phyloP scores from a whole-genome alignment of 129 eudicot species.

The Pseudognaphalium luteoalbum region DNA sequence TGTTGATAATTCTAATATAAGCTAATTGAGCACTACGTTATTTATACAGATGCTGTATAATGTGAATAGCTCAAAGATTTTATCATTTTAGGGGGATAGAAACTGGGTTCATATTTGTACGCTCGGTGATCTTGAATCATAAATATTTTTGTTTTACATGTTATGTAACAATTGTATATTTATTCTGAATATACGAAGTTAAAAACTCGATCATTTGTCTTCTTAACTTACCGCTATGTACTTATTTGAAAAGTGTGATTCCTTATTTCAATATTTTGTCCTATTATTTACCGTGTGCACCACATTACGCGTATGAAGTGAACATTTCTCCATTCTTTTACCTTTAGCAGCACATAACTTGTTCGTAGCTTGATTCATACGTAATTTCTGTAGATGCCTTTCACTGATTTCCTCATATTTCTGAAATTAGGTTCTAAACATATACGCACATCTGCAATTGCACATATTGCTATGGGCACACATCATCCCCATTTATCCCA shows the following conservation, averaged over 20 bases:
- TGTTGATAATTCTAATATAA: slow-evolving; percentile 36
- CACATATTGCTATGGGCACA: neutral
- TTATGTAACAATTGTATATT: slow-evolving; percentile 6
- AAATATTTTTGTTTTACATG: slow-evolving; percentile 2
- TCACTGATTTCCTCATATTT: too few relatives aligned
- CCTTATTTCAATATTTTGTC: too few relatives aligned
- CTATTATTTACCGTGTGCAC: too few relatives aligned
- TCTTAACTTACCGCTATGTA: neutral
- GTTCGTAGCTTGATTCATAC: too few relatives aligned
- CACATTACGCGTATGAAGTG: too few relatives aligned
- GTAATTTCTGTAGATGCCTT: too few relatives aligned
- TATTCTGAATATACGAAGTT: neutral
- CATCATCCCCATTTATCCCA: neutral
- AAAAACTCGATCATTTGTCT: neutral
- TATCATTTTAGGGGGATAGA: slow-evolving; percentile 23
- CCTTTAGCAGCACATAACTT: too few relatives aligned
- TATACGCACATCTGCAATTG: neutral
- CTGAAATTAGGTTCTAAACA: neutral
- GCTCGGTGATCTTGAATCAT: neutral
- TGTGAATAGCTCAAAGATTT: slow-evolving; percentile 34
- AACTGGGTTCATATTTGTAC: slow-evolving; percentile 24
- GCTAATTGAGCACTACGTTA: slow-evolving; percentile 9
- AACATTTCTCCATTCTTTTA: too few relatives aligned
- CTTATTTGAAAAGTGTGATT: too few relatives aligned
- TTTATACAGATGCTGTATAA: slow-evolving; percentile 25